Conservation (phyloP, 352 stramenopile genomes). For the Phytophthora tentaculata region DNA sequence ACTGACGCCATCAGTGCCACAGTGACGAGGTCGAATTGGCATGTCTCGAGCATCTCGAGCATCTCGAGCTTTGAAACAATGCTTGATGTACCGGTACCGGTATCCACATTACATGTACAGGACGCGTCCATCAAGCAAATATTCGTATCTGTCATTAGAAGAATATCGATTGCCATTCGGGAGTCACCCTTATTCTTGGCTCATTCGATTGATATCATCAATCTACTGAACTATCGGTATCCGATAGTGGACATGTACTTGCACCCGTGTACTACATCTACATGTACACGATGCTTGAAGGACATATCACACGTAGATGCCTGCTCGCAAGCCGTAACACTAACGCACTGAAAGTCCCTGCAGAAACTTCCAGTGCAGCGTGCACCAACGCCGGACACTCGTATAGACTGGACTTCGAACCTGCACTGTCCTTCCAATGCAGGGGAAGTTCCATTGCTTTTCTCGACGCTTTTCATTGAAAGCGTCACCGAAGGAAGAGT, state of each 20-base stretch:
- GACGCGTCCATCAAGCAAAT: constrained; percentile 19
- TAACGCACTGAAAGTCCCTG: neutral
- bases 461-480: constrained; percentile 10
- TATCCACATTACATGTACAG: no score
- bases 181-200: no score
- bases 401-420: constrained; percentile 13
- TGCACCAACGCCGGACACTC: constrained; percentile 10
- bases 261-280: no score
- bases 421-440: constrained; percentile 3
- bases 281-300: constrained; percentile 4
- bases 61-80: no score
- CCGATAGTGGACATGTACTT: no score
- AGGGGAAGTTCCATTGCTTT: neutral
- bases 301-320: no score
- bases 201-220: no score
- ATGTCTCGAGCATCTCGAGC: constrained; percentile 10
- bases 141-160: constrained; percentile 3
- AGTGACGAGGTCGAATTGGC: constrained; percentile 2
- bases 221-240: no score
- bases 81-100: no score
- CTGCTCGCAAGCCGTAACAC: no score
- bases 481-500: constrained; percentile 4
- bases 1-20: constrained; percentile 17
- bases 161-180: neutral
- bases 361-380: constrained; percentile 21